phyloP scores from a whole-genome alignment of 106 monocot species.

The Triglochin maritima region DNA sequence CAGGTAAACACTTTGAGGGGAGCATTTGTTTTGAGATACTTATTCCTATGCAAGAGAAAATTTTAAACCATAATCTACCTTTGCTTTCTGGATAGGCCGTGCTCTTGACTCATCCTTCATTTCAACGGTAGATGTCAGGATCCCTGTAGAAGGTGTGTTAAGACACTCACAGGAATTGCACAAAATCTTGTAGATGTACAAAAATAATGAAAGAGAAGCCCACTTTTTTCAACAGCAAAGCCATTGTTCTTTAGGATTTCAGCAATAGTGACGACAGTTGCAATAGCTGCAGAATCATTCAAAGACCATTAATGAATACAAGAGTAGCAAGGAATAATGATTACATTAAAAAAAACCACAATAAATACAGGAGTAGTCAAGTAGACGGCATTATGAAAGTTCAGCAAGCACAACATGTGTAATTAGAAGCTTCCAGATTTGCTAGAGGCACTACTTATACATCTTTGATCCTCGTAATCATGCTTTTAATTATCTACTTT shows the following conservation, averaged over 20 bases:
- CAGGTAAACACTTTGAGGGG: too few relatives aligned
- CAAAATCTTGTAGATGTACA: background rate
- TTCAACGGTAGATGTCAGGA: constrained; percentile 61
- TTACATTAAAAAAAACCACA: too few relatives aligned
- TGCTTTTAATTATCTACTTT: too few relatives aligned
- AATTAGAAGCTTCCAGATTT: too few relatives aligned
- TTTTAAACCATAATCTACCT: constrained; percentile 16
- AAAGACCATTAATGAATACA: background rate
- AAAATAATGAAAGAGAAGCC: constrained; percentile 21
- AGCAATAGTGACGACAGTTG: constrained; percentile 69
- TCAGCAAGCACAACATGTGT: too few relatives aligned
- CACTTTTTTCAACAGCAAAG: constrained; percentile 65
- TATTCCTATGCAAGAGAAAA: too few relatives aligned
- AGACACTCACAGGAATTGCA: background rate
- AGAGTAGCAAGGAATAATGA: too few relatives aligned
- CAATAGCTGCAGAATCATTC: constrained; percentile 36
- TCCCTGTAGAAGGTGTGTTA: constrained; percentile 23
- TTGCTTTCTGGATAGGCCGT: constrained; percentile 60
- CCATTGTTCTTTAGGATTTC: constrained; percentile 84
- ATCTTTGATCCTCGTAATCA: too few relatives aligned
- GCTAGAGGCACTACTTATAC: too few relatives aligned
- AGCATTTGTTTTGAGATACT: too few relatives aligned
- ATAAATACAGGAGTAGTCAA: too few relatives aligned
- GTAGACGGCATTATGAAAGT: too few relatives aligned
- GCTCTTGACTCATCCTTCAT: constrained; percentile 65